phyloP scores from a whole-genome alignment of 176 grass and related monocot genomes.

The Lolium perenne region DNA sequence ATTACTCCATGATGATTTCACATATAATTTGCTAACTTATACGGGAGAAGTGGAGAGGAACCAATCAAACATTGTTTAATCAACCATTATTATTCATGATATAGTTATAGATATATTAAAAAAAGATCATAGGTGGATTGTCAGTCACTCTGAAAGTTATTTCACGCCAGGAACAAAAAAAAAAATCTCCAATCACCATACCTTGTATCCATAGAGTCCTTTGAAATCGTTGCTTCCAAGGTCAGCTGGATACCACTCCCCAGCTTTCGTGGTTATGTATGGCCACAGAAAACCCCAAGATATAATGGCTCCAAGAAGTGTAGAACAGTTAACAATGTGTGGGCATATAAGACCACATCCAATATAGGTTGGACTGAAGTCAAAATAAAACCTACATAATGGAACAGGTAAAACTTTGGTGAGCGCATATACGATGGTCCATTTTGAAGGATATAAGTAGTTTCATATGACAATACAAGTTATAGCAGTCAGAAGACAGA shows the following conservation, averaged over 20 bases:
- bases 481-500: not conserved
- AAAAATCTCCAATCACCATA: conserved; percentile 32
- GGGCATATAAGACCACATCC: conserved; percentile 93
- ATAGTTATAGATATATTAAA: not conserved
- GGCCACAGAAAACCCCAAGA: conserved; percentile 97
- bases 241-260: conserved; percentile 85
- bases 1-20: not conserved
- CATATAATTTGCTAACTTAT: conserved; percentile 4
- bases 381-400: conserved; percentile 90
- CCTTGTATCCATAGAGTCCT: conserved; percentile 94
- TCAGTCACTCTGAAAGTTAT: not conserved
- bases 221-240: conserved; percentile 86
- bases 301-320: conserved; percentile 84
- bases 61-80: not conserved
- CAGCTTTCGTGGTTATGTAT: conserved; percentile 73
- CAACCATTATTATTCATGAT: not conserved
- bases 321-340: conserved; percentile 93
- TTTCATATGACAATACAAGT: conserved; percentile 16
- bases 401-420: conserved; percentile 2
- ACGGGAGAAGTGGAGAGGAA: not conserved
- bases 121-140: conserved; percentile 7
- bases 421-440: not conserved
- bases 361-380: conserved; percentile 92
- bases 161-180: not conserved
- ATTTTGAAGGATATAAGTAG: not conserved